These are phyloP conservation scores for Ceratocystis albifundus DNA, from an alignment of 2,329 filamentous ascomycete genomes.

Conservation along the genomic window DNA sequence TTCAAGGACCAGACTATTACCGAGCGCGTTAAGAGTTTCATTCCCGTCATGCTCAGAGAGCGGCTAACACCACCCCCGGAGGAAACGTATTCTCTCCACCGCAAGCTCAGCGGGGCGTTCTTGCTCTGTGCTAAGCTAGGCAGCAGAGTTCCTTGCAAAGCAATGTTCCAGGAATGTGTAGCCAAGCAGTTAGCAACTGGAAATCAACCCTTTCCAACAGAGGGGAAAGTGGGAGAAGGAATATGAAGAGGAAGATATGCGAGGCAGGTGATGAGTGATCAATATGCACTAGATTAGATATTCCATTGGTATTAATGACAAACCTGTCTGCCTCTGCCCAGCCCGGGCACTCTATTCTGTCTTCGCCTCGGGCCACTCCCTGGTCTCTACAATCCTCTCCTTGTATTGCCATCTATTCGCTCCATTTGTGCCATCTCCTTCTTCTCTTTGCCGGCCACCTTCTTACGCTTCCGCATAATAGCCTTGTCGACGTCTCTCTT, in stretches of 20 bases:
- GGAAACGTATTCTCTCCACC: conserved; percentile 91
- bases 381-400: conserved; percentile 13
- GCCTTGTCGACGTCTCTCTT: conserved; percentile 71
- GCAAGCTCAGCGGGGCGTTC: conserved; percentile 92
- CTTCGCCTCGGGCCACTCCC: neutral
- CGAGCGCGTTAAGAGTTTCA: conserved; percentile 74
- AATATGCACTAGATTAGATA: conserved; percentile 10
- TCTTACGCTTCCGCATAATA: conserved; percentile 82
- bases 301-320: neutral
- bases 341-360: neutral
- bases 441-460: conserved; percentile 74
- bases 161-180: conserved; percentile 53
- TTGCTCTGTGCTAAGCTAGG: conserved; percentile 78
- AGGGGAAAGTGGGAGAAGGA: neutral
- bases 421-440: conserved; percentile 48
- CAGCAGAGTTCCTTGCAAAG: conserved; percentile 67
- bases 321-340: neutral
- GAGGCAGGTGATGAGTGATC: neutral
- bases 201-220: too few species aligned
- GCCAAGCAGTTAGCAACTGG: neutral
- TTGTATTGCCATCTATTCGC: conserved; percentile 25
- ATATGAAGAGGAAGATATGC: neutral
- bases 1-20: conserved; percentile 94
- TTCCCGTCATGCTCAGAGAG: conserved; percentile 88
- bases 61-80: conserved; percentile 82